Base-by-base conservation (phyloP, 1,284 basidiomycete genomes). In the Cystobasidiaceae sp. region DNA sequence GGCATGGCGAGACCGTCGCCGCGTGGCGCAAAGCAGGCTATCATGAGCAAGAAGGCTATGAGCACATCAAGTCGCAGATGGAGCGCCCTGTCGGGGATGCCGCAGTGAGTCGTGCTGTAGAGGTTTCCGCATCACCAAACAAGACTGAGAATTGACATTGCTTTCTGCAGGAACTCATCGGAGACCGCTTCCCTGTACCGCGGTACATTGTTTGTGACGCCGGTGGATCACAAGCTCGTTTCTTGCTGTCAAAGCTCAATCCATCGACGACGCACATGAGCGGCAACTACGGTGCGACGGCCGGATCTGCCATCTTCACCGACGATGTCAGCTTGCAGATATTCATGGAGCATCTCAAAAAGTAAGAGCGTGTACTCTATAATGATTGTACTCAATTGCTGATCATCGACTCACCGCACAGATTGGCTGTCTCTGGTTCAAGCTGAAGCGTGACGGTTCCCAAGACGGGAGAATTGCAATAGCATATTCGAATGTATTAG, bases 21-120 rank as follows among this genome's bases (percentile, higher is more conserved):
- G 89, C 93, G 77, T 99, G 96, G 96, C 85, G 94, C 64, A 97
- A 98, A 79, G 91, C 92, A n/a, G 93, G 93, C 6, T 99, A 98
- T 76, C 96, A 98, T 76, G 93, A 99, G 8, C 93, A 97, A 79
- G 94, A 97, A 75, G 94, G 93, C 34, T 97, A 98, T 73, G 96
- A 97, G 77, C 97, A 97, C 80, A 92, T 98, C 79, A 93, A 93
- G 75, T 93, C 97, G 78, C 80, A 97, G 63, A 82, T 98, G 39
- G 90, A 92, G 74, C 80, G 85, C 17, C 96, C 96, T 0, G 84
- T 82, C 50, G 77, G 73, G 50, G 82, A 83, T 84, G 83, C 83
- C 9, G 75, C 77, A 64, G 77, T 77, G 57, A 25, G 72, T 67
- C 5, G 4, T 1, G 9, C 30, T 28, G n/a, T 34, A 4, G 4